Conservation (phyloP, 2,329 filamentous ascomycete species). For the Colletotrichum sublineola region DNA sequence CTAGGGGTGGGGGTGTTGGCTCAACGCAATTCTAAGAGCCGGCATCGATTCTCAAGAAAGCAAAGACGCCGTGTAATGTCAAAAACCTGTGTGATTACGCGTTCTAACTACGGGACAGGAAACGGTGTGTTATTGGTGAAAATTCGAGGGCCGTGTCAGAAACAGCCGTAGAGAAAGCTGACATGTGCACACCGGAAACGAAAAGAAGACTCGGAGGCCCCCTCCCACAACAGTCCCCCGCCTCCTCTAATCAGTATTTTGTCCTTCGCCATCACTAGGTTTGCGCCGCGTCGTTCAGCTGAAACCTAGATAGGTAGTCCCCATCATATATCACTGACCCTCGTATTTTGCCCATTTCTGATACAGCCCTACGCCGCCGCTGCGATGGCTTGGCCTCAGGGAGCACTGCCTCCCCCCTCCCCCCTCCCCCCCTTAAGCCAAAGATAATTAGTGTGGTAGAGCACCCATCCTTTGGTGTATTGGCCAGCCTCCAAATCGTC, state of each 20-base stretch:
- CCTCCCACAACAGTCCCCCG: background rate
- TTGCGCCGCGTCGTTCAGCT: constrained; percentile 9
- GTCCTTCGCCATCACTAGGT: background rate
- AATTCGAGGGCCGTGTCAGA: background rate
- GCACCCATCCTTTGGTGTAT: background rate
- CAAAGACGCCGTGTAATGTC: background rate
- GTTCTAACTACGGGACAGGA: constrained; percentile 10
- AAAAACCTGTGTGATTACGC: constrained; percentile 6
- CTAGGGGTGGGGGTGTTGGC: background rate
- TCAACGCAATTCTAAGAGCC: background rate
- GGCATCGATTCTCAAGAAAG: no score
- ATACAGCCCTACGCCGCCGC: constrained; percentile 32
- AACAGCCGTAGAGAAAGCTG: constrained; percentile 10
- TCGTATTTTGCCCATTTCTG: constrained; percentile 4
- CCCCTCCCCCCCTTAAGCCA: background rate
- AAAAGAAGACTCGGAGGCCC: background rate
- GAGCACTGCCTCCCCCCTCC: constrained; percentile 11
- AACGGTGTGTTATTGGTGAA: constrained; percentile 3
- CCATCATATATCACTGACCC: background rate
- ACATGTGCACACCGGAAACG: constrained; percentile 1
- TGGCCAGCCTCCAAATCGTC: background rate
- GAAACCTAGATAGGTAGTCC: background rate
- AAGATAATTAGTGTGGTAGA: no score
- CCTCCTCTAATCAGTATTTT: background rate
- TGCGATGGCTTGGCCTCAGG: background rate